Conservation (phyloP, 2,329 filamentous ascomycete species). For the Thielaviopsis musarum region DNA sequence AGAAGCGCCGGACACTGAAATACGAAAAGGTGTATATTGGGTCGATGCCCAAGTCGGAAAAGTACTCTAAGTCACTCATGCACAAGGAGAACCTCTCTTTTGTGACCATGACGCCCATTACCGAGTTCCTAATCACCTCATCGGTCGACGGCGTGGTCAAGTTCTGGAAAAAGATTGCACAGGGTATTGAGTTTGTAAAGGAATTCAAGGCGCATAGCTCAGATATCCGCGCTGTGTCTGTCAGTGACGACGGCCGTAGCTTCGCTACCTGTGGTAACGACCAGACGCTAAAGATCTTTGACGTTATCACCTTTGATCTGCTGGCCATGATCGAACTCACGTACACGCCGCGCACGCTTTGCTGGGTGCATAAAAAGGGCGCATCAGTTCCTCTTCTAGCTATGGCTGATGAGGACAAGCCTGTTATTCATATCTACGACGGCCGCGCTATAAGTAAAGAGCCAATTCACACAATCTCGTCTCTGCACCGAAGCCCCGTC, state of each 20-base stretch:
- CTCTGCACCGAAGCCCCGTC: slow-evolving; percentile 68
- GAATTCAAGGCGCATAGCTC: slow-evolving; percentile 85
- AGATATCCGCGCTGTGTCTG: slow-evolving; percentile 67
- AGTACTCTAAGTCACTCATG: slow-evolving; percentile 95
- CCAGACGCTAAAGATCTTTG: slow-evolving; percentile 64
- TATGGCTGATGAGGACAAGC: slow-evolving; percentile 58
- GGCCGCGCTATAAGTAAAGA: slow-evolving; percentile 66
- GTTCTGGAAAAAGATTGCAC: slow-evolving; percentile 93
- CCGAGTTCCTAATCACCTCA: slow-evolving; percentile 89
- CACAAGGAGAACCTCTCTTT: slow-evolving; percentile 90
- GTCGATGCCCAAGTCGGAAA: slow-evolving; percentile 61
- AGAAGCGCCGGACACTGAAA: slow-evolving; percentile 77
- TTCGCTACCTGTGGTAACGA: slow-evolving; percentile 79
- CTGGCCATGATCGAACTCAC: slow-evolving; percentile 67
- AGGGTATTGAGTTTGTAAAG: slow-evolving; percentile 93
- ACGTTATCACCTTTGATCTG: slow-evolving; percentile 75
- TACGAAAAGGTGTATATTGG: slow-evolving; percentile 93
- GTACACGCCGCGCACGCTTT: slow-evolving; percentile 60
- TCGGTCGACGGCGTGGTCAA: slow-evolving; percentile 94
- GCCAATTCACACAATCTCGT: slow-evolving; percentile 60
- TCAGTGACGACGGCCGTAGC: slow-evolving; percentile 78
- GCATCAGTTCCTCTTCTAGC: slow-evolving; percentile 78
- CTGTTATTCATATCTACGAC: slow-evolving; percentile 69
- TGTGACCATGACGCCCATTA: slow-evolving; percentile 72
- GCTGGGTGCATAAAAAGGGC: slow-evolving; percentile 80